Percentiles rank a stretch among this genome's conserved stretches.
phyloP scores from a whole-genome alignment of 805 yeast species.

The Saccharomycopsis amapae region DNA sequence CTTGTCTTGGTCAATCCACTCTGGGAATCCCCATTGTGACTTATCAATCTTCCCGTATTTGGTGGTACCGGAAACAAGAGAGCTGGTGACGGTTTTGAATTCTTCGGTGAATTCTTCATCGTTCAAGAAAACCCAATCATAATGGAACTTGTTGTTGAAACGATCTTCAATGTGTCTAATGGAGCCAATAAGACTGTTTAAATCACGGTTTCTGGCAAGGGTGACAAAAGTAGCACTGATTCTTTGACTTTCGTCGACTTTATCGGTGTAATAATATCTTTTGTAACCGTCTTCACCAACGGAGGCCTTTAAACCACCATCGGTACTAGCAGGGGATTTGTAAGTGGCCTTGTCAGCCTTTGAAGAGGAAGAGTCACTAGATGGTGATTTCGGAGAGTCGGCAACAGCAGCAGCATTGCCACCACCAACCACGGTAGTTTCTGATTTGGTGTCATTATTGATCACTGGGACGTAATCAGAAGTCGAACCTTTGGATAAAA shows the following conservation, averaged over 20 bases:
- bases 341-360: not conserved
- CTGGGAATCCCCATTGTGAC: conserved; percentile 85
- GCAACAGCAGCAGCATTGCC: not conserved
- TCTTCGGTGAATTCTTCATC: conserved; percentile 81
- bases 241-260: conserved; percentile 34
- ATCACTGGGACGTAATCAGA: conserved; percentile 26
- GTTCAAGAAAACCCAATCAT: conserved; percentile 94
- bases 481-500: conserved; percentile 41
- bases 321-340: not conserved
- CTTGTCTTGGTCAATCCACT: conserved; percentile 65
- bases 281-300: conserved; percentile 16
- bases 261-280: conserved; percentile 12
- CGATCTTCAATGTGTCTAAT: conserved; percentile 81
- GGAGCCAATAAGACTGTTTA: conserved; percentile 53
- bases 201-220: conserved; percentile 69
- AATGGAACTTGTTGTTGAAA: conserved; percentile 71
- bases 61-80: conserved; percentile 69
- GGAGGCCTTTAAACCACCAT: conserved; percentile 1
- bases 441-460: not conserved
- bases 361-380: not conserved
- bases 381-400: not conserved
- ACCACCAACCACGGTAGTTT: not conserved
- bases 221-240: conserved; percentile 73
- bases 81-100: conserved; percentile 59
- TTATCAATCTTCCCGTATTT: conserved; percentile 75